A percentile compares a stretch with the other conserved stretches of the same genome.
phyloP scores from a whole-genome alignment of 768 basidiomycete species.

The Leccinum incarnatum region DNA sequence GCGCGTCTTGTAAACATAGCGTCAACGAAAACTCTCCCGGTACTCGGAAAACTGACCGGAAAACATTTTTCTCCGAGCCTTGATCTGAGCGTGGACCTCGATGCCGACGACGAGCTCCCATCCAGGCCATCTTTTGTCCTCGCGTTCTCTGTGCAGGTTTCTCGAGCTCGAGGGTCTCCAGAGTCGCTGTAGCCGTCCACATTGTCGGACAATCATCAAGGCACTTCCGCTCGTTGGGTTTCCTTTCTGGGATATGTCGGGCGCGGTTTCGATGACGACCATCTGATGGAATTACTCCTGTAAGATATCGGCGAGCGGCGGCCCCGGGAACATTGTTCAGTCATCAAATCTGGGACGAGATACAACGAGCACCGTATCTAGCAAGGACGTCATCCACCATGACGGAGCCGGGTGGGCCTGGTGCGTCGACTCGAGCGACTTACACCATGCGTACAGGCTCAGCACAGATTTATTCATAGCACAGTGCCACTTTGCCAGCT shows the following conservation, averaged over 20 bases:
- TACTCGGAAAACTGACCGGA: conserved; percentile 48
- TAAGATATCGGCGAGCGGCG: background rate
- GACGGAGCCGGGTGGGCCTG: background rate
- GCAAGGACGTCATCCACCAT: too few species aligned
- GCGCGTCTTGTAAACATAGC: conserved; percentile 32
- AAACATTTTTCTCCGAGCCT: conserved; percentile 85
- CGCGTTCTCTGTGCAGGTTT: conserved; percentile 5
- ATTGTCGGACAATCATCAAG: conserved; percentile 21
- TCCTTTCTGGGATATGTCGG: background rate
- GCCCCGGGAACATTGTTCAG: background rate
- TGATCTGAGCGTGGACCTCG: conserved; percentile 94
- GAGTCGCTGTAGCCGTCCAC: conserved; percentile 16
- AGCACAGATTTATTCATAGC: background rate
- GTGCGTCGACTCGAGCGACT: background rate
- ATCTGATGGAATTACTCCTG: background rate
- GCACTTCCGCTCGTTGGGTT: conserved; percentile 15
- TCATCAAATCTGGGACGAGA: background rate
- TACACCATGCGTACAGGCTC: background rate
- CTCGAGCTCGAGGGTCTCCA: conserved; percentile 6
- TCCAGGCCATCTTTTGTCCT: conserved; percentile 63
- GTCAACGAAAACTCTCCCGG: background rate
- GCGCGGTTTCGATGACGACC: background rate
- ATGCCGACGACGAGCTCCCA: conserved; percentile 93
- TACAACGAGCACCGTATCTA: background rate
- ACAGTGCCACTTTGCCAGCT: background rate